Evolutionary conservation across 2,329 filamentous ascomycete species (phyloP).

Genomic region (Fusarium sp.): DNA sequence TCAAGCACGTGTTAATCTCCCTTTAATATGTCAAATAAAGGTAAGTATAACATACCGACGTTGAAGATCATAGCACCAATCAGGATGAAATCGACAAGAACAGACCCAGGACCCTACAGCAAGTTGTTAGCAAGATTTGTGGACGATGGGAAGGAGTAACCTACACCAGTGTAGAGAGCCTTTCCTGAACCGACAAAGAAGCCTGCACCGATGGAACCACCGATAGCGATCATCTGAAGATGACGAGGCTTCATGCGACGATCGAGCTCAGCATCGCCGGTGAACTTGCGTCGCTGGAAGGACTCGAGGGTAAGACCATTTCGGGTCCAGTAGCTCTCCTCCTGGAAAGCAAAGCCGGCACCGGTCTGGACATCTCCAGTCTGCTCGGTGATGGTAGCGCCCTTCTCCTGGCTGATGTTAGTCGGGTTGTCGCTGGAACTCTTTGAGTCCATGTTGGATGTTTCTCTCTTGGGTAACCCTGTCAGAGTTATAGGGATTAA

Average conservation of each 20-base stretch:
- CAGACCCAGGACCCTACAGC: conserved; percentile 55
- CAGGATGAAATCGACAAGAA: conserved; percentile 65
- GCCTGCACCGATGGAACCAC: conserved; percentile 71
- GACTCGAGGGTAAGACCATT: conserved; percentile 47
- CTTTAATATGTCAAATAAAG: not conserved
- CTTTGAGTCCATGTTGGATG: conserved; percentile 41
- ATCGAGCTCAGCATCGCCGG: conserved; percentile 53
- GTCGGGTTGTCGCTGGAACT: conserved; percentile 38
- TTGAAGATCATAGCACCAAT: conserved; percentile 73
- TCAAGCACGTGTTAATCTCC: conserved; percentile 12
- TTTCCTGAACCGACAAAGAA: conserved; percentile 72
- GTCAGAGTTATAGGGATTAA: conserved; percentile 15
- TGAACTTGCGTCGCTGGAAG: conserved; percentile 41
- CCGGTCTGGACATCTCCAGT: conserved; percentile 28
- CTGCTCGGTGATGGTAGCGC: conserved; percentile 36
- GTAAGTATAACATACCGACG: conserved; percentile 52
- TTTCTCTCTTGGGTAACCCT: conserved; percentile 13
- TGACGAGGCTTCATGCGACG: conserved; percentile 67
- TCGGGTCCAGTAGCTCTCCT: conserved; percentile 42
- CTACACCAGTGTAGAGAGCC: conserved; percentile 63
- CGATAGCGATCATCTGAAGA: conserved; percentile 73
- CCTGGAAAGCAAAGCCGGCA: conserved; percentile 38
- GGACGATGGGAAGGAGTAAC: not conserved
- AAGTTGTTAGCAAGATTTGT: conserved; percentile 8
- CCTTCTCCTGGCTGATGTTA: conserved; percentile 43